A percentile compares a stretch with the other conserved stretches of the same genome.
These are phyloP conservation scores for Paragyromitra xinjiangensis DNA, from an alignment of 495 filamentous ascomycete species.

Conservation along the genomic window DNA sequence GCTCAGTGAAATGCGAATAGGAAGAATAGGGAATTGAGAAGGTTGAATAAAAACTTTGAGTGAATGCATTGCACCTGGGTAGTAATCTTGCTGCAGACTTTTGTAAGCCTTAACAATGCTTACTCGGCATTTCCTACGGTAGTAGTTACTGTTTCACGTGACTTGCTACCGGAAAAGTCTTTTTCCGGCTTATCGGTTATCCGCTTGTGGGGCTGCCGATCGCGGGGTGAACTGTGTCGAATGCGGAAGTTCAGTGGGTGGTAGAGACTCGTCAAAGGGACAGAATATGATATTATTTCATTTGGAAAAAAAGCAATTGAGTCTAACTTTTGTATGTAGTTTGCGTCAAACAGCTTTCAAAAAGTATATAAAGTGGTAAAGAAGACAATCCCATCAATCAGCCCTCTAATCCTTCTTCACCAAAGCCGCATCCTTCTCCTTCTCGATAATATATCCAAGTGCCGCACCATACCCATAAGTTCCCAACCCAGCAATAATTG, in stretches of 20 bases:
- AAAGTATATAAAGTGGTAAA: not conserved
- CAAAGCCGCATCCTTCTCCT: conserved; percentile 57
- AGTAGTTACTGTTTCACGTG: not conserved
- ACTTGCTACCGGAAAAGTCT: not conserved
- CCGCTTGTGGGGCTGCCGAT: not conserved
- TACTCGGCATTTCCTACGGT: not conserved
- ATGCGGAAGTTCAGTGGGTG: not conserved
- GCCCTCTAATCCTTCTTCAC: not conserved
- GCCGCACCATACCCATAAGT: conserved; percentile 75
- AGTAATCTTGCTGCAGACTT: not conserved
- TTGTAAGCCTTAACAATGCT: conserved; percentile 12
- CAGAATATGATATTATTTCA: not conserved
- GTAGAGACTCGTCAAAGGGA: no score
- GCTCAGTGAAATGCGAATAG: not conserved
- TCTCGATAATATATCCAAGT: conserved; percentile 68
- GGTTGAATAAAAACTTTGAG: no score
- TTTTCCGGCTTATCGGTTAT: conserved; percentile 1
- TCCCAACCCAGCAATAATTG: conserved; percentile 73
- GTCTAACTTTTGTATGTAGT: not conserved
- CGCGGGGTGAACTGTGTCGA: not conserved
- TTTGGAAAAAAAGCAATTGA: not conserved
- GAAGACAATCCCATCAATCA: not conserved
- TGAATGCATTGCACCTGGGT: not conserved
- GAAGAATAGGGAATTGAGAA: not conserved
- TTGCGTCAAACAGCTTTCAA: not conserved